A percentile compares a stretch with the other conserved stretches of the same genome.
These are phyloP conservation scores for Xylaria sp. DNA, from an alignment of 2,329 filamentous ascomycete genomes.

Conservation along the genomic window DNA sequence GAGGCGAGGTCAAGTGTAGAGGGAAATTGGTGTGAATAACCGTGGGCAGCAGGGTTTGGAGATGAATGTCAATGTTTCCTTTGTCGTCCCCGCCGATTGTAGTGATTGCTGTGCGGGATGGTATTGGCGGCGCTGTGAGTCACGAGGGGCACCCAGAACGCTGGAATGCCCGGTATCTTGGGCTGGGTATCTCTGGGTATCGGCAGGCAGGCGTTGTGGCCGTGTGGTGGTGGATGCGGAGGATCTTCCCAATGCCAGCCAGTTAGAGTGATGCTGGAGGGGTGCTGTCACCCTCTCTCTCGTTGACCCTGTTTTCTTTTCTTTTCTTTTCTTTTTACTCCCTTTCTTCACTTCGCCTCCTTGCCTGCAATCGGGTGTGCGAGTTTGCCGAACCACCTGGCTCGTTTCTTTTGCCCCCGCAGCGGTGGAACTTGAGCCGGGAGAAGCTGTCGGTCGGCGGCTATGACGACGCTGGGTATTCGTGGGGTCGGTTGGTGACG, in stretches of 20 bases:
- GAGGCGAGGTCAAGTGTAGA: conserved; percentile 24
- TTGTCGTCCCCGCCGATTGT: conserved; percentile 17
- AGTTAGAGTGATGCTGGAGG: conserved; percentile 3
- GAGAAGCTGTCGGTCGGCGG: conserved; percentile 27
- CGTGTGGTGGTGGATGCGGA: conserved; percentile 19
- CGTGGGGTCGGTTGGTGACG: conserved; percentile 31
- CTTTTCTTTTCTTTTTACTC: conserved; percentile 7
- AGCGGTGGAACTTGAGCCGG: conserved; percentile 37
- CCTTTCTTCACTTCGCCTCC: conserved; percentile 21
- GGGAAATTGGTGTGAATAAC: conserved; percentile 8
- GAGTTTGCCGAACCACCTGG: conserved; percentile 14
- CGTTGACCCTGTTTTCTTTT: conserved; percentile 7
- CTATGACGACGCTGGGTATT: conserved; percentile 9
- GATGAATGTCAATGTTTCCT: conserved; percentile 21
- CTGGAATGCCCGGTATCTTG: conserved; percentile 30
- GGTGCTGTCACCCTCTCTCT: conserved; percentile 7
- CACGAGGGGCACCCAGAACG: conserved; percentile 30
- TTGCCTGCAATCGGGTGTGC: conserved; percentile 24
- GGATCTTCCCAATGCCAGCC: conserved; percentile 8
- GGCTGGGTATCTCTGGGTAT: conserved; percentile 27
- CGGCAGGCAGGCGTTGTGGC: conserved; percentile 11
- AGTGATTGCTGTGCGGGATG: conserved; percentile 16
- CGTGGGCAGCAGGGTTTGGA: neutral
- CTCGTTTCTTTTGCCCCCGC: conserved; percentile 36
- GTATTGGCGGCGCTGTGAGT: conserved; percentile 30